These are phyloP conservation scores for Phellopilus nigrolimitatus DNA, from an alignment of 1,284 basidiomycete species.

Conservation along the genomic window DNA sequence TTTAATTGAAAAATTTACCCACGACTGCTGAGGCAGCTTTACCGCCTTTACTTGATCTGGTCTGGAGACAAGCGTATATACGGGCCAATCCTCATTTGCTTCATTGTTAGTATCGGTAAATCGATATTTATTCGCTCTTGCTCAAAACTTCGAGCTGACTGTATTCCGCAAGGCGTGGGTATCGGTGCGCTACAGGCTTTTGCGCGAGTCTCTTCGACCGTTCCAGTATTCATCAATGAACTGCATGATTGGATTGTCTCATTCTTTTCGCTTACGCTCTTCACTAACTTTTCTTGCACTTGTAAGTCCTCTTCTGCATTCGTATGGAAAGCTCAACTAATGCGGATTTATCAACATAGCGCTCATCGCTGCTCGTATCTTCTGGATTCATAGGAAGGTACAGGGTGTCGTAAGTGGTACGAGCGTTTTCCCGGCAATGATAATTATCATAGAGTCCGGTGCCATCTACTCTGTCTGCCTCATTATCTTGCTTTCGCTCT, in stretches of 20 bases:
- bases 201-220: constrained; percentile 1
- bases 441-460: constrained; percentile 22
- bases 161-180: too few species aligned
- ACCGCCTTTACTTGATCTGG: constrained; percentile 15
- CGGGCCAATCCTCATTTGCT: constrained; percentile 10
- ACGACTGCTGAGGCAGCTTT: neutral
- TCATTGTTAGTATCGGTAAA: constrained; percentile 12
- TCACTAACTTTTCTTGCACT: constrained; percentile 14
- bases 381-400: constrained; percentile 5
- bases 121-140: constrained; percentile 1
- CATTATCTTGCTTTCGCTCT: constrained; percentile 17
- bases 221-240: constrained; percentile 11
- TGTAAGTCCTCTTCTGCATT: neutral
- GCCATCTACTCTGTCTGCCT: constrained; percentile 20
- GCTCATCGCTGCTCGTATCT: constrained; percentile 14
- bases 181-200: too few species aligned
- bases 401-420: too few species aligned
- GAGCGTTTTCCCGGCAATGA: constrained; percentile 15
- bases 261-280: constrained; percentile 16
- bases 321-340: too few species aligned
- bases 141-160: neutral
- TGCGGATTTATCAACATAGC: neutral
- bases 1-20: neutral
- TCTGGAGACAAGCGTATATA: constrained; percentile 7
- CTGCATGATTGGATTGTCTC: constrained; percentile 17